phyloP scores from a whole-genome alignment of 768 basidiomycete genomes.

The Collybia mongolica region DNA sequence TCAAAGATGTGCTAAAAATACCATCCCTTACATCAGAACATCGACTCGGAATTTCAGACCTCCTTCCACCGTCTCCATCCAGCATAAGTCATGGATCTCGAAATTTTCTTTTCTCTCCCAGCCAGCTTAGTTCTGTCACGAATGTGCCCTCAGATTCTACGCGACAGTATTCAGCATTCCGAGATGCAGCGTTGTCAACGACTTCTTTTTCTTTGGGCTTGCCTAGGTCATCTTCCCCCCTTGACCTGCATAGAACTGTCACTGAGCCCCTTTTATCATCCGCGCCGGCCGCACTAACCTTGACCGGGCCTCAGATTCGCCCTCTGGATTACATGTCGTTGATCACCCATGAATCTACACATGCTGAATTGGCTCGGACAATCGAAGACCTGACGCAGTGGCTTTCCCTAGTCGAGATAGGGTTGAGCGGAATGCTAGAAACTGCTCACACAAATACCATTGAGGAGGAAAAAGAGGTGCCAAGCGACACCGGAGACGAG shows the following conservation, averaged over 20 bases:
- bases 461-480: constrained; percentile 60
- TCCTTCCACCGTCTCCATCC: constrained; percentile 75
- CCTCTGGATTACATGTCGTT: constrained; percentile 71
- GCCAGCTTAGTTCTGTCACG: constrained; percentile 28
- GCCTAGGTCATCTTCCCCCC: constrained; percentile 29
- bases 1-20: constrained; percentile 77
- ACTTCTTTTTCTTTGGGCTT: constrained; percentile 35
- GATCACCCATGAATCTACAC: constrained; percentile 55
- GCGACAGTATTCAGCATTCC: constrained; percentile 16
- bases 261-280: constrained; percentile 20
- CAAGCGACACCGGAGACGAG: constrained; percentile 11
- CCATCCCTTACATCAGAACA: constrained; percentile 70
- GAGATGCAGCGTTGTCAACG: constrained; percentile 19
- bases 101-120: constrained; percentile 34
- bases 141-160: constrained; percentile 12
- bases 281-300: constrained; percentile 21
- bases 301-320: constrained; percentile 45
- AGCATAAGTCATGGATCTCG: constrained; percentile 35
- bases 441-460: constrained; percentile 49
- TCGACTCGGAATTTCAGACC: constrained; percentile 63
- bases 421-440: constrained; percentile 67
- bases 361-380: constrained; percentile 67
- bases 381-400: constrained; percentile 77
- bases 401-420: constrained; percentile 72
- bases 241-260: constrained; percentile 18